Evolutionary conservation across 192 early-diverging fungal species (phyloP).

Genomic region (Phlyctochytrium planicorne): DNA sequence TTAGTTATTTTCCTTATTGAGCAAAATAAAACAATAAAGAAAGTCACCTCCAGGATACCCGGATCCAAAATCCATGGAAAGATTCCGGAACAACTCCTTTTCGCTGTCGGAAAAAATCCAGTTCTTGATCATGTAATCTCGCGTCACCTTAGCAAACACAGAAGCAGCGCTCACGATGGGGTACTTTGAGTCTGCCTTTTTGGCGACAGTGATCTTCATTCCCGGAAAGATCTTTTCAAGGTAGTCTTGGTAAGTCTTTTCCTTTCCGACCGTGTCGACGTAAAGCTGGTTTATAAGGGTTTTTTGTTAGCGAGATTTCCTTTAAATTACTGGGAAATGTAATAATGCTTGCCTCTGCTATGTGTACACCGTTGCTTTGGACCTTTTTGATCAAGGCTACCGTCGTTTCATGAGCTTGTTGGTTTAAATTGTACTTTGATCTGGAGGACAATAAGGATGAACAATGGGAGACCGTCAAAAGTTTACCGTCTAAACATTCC

Average conservation of each 20-base stretch:
- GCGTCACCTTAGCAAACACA: conserved; percentile 92
- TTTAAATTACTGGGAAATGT: neutral
- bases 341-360: conserved; percentile 62
- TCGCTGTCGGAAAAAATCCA: conserved; percentile 68
- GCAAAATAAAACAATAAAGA: too few relatives aligned
- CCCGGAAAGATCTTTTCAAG: conserved; percentile 73
- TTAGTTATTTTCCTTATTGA: neutral
- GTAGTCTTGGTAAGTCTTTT: conserved; percentile 79
- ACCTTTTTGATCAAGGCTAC: conserved; percentile 75
- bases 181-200: conserved; percentile 91
- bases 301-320: neutral
- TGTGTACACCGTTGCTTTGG: conserved; percentile 59
- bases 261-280: conserved; percentile 95
- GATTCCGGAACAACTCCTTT: conserved; percentile 12
- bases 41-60: conserved; percentile 90
- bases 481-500: conserved; percentile 81
- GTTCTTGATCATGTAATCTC: conserved; percentile 64
- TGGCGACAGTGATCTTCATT: conserved; percentile 80
- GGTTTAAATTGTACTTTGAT: conserved; percentile 88
- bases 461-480: too few relatives aligned
- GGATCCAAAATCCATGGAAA: conserved; percentile 73
- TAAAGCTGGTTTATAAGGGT: conserved; percentile 55
- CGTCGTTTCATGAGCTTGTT: conserved; percentile 90
- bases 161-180: conserved; percentile 94
- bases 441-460: conserved; percentile 31